Evolutionary conservation across 768 basidiomycete species (phyloP).

Genomic region (Phylloporus sp.): DNA sequence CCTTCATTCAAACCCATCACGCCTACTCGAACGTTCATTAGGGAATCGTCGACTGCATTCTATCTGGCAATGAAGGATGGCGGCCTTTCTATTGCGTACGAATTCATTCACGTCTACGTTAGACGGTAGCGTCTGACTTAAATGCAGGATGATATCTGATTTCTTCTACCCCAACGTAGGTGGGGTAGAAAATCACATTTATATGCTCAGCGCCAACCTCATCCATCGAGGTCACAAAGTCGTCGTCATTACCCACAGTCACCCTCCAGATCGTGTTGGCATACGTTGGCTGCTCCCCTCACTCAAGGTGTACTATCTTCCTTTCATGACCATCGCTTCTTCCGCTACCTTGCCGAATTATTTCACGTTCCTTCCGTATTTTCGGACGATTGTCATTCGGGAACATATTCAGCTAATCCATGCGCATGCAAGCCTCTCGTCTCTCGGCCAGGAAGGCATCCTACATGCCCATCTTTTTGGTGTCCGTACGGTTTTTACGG

Average conservation of each 20-base stretch:
- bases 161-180: conserved; percentile 95
- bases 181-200: conserved; percentile 96
- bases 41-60: neutral
- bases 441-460: conserved; percentile 90
- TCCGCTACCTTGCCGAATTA: conserved; percentile 94
- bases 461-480: conserved; percentile 85
- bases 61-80: conserved; percentile 24
- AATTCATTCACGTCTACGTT: neutral
- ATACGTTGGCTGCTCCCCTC: conserved; percentile 84
- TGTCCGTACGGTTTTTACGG: conserved; percentile 90
- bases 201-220: conserved; percentile 83
- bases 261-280: conserved; percentile 80
- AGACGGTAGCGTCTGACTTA: neutral
- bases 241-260: conserved; percentile 91
- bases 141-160: conserved; percentile 84
- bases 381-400: conserved; percentile 82
- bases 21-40: too few relatives aligned
- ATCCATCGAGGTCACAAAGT: conserved; percentile 87
- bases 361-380: conserved; percentile 86
- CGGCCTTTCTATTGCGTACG: conserved; percentile 29
- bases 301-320: conserved; percentile 93
- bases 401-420: conserved; percentile 88
- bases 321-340: conserved; percentile 83
- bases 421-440: conserved; percentile 86
- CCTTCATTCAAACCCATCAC: too few relatives aligned